Percentiles rank a stretch among this genome's conserved stretches.
phyloP scores from a whole-genome alignment of 805 yeast genomes.

The Wickerhamomyces bovis region DNA sequence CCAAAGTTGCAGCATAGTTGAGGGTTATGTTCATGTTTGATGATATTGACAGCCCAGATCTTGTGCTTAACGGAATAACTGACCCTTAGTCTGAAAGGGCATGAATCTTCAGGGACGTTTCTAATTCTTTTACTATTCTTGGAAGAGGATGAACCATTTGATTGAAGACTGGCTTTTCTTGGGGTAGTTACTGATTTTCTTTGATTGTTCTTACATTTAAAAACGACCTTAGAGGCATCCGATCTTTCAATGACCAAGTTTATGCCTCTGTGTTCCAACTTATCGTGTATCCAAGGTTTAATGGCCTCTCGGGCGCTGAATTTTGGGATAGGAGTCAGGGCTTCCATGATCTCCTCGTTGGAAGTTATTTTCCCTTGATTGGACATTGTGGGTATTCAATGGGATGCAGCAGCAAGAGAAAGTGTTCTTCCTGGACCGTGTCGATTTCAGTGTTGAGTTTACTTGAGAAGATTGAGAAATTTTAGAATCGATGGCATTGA shows the following conservation, averaged over 20 bases:
- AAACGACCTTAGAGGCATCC: constrained; percentile 26
- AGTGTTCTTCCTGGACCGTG: not conserved
- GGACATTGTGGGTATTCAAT: not conserved
- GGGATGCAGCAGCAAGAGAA: too few species aligned
- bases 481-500: constrained; percentile 10
- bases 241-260: constrained; percentile 27
- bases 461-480: not conserved
- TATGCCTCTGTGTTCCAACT: constrained; percentile 18
- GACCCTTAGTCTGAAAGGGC: constrained; percentile 26
- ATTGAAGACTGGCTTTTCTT: constrained; percentile 2
- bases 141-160: not conserved
- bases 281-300: constrained; percentile 23
- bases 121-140: constrained; percentile 14
- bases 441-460: too few species aligned
- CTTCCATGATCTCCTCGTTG: constrained; percentile 21
- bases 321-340: constrained; percentile 22
- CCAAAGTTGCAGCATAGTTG: constrained; percentile 22
- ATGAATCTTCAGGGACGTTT: constrained; percentile 20
- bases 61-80: constrained; percentile 23
- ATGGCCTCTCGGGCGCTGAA: constrained; percentile 21
- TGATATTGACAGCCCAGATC: constrained; percentile 20
- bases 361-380: constrained; percentile 8
- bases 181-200: constrained; percentile 16
- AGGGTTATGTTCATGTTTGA: constrained; percentile 21
- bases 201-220: constrained; percentile 27